These are phyloP conservation scores for Agaricus subrufescens DNA, from an alignment of 768 basidiomycete genomes.

Conservation along the genomic window DNA sequence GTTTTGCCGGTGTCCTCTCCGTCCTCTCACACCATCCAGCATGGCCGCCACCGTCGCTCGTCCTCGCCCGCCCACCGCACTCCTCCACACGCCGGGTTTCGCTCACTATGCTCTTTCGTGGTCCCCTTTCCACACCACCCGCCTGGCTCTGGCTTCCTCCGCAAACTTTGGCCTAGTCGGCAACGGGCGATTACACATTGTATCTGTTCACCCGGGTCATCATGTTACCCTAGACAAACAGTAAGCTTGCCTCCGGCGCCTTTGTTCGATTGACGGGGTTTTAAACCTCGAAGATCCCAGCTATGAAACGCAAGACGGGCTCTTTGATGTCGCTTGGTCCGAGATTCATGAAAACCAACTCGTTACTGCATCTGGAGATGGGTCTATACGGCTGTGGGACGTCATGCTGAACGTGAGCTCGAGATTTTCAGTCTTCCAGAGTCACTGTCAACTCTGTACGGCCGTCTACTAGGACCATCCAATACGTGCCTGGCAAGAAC, in stretches of 20 bases:
- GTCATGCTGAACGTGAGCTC: constrained; percentile 69
- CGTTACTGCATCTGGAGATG: constrained; percentile 85
- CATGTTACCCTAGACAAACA: constrained; percentile 57
- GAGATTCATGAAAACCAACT: constrained; percentile 94
- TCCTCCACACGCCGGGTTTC: constrained; percentile 68
- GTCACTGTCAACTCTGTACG: neutral
- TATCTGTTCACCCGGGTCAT: constrained; percentile 44
- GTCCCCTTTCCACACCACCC: constrained; percentile 79
- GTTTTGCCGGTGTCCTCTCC: neutral
- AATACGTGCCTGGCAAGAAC: constrained; percentile 91
- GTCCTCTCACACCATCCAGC: too few relatives aligned
- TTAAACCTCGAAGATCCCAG: constrained; percentile 37
- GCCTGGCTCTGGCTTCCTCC: constrained; percentile 75
- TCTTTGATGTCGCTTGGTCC: constrained; percentile 93
- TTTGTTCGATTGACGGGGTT: constrained; percentile 4
- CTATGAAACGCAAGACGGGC: constrained; percentile 85
- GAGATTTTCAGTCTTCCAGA: neutral
- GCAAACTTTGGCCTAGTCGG: constrained; percentile 96
- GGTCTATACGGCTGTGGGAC: constrained; percentile 89
- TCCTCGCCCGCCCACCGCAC: constrained; percentile 5
- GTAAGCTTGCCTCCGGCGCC: constrained; percentile 38
- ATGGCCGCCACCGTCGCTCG: constrained; percentile 41
- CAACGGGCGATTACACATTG: constrained; percentile 82
- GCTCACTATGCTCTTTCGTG: constrained; percentile 79
- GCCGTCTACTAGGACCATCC: constrained; percentile 65